Evolutionary conservation across 768 basidiomycete species (phyloP), one percentile per base, ranked within the genome.

Genomic region (Amanita fuliginea): DNA sequence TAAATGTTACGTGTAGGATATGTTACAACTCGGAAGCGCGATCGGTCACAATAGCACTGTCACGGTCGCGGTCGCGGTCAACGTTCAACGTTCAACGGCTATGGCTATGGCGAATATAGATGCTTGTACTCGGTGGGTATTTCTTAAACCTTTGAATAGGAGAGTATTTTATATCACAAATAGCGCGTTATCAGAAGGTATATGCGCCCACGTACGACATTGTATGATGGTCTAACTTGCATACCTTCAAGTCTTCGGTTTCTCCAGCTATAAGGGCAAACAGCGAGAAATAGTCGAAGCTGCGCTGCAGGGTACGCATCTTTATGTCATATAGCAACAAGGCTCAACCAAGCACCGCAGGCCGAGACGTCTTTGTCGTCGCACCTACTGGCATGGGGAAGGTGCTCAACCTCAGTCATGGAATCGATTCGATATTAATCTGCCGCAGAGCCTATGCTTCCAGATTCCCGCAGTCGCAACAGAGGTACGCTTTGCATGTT

Each of bases 301-400:
- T 6, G 86, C 86, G 2, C 65, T 83, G 24, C 62, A 63, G 55
- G 86, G 87, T 79, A 51, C 16, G 67, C 53, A 5, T 13, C 40
- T 36, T 22, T 6, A 37, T 13, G 9, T 46, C 6, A 2, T 8
- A 24, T 2, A 19, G 6, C 10, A 19, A 14, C 18, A 35, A 35
- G 22, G n/a, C 21, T 18, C 6, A 39, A 51, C 4, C 40, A 18
- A 10, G 28, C 21, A 11, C 33, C 33, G 4, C 49, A 86, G 86
- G 83, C 3, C 65, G 64, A 7, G 87, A 90, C 62, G 78, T 90
- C 11, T 73, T 90, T 43, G 85, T 88, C 8, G 72, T 90, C 2
- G 89, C 88, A 14, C 87, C 89, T 0, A 92, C 90, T 8, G 87
- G 89, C 3, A 87, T 91, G 84, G 90, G 89, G 30, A 92, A 92